Percentiles rank a stretch among this genome's conserved stretches.
Evolutionary conservation across 192 early-diverging fungal species (phyloP).

Genomic region (Blastocladiella britannica): DNA sequence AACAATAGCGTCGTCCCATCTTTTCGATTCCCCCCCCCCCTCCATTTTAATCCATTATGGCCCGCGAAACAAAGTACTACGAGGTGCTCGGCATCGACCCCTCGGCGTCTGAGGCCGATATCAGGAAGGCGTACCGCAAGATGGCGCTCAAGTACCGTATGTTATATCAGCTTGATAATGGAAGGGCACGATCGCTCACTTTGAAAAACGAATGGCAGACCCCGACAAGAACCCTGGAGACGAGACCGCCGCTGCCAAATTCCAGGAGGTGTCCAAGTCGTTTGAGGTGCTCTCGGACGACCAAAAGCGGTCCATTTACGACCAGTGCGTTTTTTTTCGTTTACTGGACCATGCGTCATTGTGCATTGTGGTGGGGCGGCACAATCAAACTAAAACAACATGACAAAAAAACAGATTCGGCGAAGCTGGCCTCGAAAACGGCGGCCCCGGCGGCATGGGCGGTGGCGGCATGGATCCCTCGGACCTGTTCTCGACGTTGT

Average conservation of each 20-base stretch:
- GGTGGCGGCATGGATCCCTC: conserved; percentile 57
- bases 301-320: conserved; percentile 79
- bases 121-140: conserved; percentile 98
- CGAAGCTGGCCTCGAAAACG: conserved; percentile 64
- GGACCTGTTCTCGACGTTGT: conserved; percentile 92
- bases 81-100: conserved; percentile 68
- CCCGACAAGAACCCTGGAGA: conserved; percentile 13
- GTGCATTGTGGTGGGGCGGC: background rate
- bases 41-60: conserved; percentile 23
- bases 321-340: conserved; percentile 38
- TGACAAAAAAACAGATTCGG: no score
- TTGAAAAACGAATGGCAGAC: no score
- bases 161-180: no score
- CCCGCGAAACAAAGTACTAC: conserved; percentile 77
- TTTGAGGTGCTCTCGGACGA: conserved; percentile 87
- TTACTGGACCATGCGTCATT: conserved; percentile 1
- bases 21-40: no score
- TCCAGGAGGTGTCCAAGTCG: conserved; percentile 97
- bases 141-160: conserved; percentile 76
- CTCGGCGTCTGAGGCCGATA: conserved; percentile 47
- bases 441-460: conserved; percentile 48
- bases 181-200: no score
- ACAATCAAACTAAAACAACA: background rate
- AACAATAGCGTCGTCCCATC: no score
- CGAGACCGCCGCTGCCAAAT: conserved; percentile 28